Evolutionary conservation across 2,329 filamentous ascomycete genomes (phyloP).

Genomic region (Alternaria burnsii): DNA sequence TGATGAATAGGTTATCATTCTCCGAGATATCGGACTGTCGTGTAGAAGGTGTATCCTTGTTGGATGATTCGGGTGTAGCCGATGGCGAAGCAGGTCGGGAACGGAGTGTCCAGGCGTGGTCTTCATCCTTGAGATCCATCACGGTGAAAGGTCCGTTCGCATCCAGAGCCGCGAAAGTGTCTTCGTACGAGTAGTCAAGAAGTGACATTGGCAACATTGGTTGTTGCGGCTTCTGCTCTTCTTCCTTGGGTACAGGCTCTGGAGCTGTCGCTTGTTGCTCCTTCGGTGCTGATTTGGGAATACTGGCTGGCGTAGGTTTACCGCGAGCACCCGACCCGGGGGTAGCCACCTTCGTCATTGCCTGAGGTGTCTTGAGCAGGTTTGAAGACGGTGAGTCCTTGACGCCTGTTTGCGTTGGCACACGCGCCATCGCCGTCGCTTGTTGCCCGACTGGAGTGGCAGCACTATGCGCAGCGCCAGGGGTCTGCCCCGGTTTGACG

Average conservation of each 20-base stretch:
- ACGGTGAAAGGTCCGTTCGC: constrained; percentile 43
- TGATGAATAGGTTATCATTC: constrained; percentile 53
- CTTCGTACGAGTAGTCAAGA: constrained; percentile 46
- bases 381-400: constrained; percentile 49
- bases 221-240: constrained; percentile 25
- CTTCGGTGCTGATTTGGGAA: constrained; percentile 37
- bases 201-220: constrained; percentile 39
- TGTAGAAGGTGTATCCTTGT: constrained; percentile 50
- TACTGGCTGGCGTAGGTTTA: constrained; percentile 45
- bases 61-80: constrained; percentile 46
- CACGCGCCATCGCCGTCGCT: constrained; percentile 47
- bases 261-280: constrained; percentile 28
- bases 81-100: constrained; percentile 44
- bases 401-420: constrained; percentile 49
- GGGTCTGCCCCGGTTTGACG: constrained; percentile 47
- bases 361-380: constrained; percentile 51
- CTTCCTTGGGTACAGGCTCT: constrained; percentile 32
- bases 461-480: constrained; percentile 41
- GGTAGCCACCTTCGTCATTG: constrained; percentile 44
- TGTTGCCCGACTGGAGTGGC: constrained; percentile 47
- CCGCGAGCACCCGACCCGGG: constrained; percentile 43
- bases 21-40: constrained; percentile 55
- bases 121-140: constrained; percentile 47
- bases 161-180: constrained; percentile 45
- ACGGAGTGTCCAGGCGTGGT: constrained; percentile 45